phyloP scores from a whole-genome alignment of 257 asterid genomes.

The Galeopsis tetrahit region DNA sequence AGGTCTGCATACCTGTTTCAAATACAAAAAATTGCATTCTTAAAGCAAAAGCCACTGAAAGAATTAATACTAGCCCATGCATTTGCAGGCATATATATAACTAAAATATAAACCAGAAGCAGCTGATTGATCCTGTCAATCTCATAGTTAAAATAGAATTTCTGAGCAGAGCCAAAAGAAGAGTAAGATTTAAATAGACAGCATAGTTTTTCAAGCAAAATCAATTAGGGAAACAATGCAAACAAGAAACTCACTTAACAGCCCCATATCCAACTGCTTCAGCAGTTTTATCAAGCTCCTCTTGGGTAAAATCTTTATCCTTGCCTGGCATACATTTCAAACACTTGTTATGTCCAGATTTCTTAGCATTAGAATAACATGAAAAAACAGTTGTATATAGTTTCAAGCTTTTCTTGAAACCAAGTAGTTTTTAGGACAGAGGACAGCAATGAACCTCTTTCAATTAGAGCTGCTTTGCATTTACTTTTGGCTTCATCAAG shows the following conservation, averaged over 20 bases:
- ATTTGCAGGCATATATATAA: neutral
- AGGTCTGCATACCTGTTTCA: conserved; percentile 88
- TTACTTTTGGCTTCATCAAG: conserved; percentile 90
- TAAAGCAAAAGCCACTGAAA: conserved; percentile 16
- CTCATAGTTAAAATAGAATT: conserved; percentile 6
- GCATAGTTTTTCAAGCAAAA: neutral
- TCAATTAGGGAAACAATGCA: conserved; percentile 23
- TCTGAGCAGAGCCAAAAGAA: neutral
- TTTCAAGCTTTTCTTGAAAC: conserved; percentile 2
- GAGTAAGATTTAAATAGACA: neutral
- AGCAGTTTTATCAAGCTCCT: conserved; percentile 90
- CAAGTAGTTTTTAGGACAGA: conserved; percentile 4
- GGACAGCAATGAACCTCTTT: conserved; percentile 63
- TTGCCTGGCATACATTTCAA: conserved; percentile 61
- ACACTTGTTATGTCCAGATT: conserved; percentile 24
- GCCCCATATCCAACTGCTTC: conserved; percentile 99
- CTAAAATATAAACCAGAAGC: neutral
- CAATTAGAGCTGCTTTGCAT: conserved; percentile 71
- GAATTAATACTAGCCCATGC: conserved; percentile 15
- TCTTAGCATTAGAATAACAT: conserved; percentile 12
- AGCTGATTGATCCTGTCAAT: conserved; percentile 11
- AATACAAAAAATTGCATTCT: conserved; percentile 20
- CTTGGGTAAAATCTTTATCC: conserved; percentile 73
- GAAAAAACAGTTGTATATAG: neutral
- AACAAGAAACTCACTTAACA: conserved; percentile 64